These are phyloP conservation scores for Solanum peruvianum DNA, from an alignment of 257 asterid species.

Conservation along the genomic window DNA sequence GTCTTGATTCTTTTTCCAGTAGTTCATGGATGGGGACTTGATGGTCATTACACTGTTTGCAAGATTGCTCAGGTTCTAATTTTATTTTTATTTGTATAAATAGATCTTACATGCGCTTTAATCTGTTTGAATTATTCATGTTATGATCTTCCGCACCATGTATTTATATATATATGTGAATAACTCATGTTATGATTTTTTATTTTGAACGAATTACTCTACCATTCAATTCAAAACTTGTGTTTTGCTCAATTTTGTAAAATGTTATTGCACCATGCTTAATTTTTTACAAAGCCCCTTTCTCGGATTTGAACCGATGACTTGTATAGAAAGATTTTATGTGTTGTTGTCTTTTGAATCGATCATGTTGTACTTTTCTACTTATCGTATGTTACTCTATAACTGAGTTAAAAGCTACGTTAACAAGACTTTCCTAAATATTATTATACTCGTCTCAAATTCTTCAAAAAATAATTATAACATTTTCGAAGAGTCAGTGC, in stretches of 20 bases:
- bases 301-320: no score
- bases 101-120: no score
- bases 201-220: neutral
- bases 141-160: no score
- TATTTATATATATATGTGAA: neutral
- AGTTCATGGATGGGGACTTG: slow-evolving; percentile 70
- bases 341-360: neutral
- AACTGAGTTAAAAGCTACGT: neutral
- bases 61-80: slow-evolving; percentile 59
- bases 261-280: neutral
- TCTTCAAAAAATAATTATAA: no score
- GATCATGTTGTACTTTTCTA: neutral
- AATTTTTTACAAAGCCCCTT: neutral
- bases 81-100: neutral
- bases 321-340: neutral
- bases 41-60: slow-evolving; percentile 70
- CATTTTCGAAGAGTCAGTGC: neutral
- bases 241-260: no score
- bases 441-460: no score
- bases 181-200: neutral
- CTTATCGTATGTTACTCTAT: neutral
- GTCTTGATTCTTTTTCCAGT: slow-evolving; percentile 22
- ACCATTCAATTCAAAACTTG: neutral
- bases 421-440: rapidly evolving
- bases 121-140: no score